These are phyloP conservation scores for Syzygium malaccense DNA, from an alignment of 441 rosid genomes.

Conservation along the genomic window DNA sequence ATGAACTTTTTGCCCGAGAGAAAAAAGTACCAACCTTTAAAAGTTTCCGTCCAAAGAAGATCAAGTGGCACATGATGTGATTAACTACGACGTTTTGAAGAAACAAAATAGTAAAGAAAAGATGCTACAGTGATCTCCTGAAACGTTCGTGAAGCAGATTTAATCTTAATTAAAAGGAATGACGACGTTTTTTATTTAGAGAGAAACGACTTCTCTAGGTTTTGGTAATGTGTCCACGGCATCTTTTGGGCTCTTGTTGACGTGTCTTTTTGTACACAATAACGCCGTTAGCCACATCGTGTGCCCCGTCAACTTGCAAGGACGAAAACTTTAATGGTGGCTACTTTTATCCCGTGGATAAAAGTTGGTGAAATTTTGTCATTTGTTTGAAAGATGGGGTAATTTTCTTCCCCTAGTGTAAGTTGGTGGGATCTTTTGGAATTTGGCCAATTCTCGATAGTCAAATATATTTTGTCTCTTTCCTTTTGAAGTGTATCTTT, in stretches of 20 bases:
- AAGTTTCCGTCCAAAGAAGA: background rate
- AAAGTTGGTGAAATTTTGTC: background rate
- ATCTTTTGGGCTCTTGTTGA: background rate
- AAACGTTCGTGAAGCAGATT: background rate
- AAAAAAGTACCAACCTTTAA: background rate
- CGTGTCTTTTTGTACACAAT: background rate
- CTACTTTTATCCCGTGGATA: background rate
- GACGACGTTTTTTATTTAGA: background rate
- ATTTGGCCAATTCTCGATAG: background rate
- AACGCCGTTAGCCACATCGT: background rate
- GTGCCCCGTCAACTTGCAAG: background rate
- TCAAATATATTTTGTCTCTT: background rate
- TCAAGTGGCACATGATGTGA: background rate
- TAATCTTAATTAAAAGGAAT: background rate
- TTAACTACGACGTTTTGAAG: background rate
- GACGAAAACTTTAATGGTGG: background rate
- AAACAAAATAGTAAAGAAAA: background rate
- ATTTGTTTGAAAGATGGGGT: background rate
- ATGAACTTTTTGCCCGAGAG: background rate
- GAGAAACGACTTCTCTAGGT: background rate
- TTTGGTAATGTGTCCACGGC: background rate
- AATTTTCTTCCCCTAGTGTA: background rate
- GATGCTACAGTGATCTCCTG: background rate
- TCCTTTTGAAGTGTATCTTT: background rate
- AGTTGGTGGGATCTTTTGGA: background rate